These are phyloP conservation scores for Monilinia laxa DNA, from an alignment of 2,329 filamentous ascomycete species.

Conservation along the genomic window DNA sequence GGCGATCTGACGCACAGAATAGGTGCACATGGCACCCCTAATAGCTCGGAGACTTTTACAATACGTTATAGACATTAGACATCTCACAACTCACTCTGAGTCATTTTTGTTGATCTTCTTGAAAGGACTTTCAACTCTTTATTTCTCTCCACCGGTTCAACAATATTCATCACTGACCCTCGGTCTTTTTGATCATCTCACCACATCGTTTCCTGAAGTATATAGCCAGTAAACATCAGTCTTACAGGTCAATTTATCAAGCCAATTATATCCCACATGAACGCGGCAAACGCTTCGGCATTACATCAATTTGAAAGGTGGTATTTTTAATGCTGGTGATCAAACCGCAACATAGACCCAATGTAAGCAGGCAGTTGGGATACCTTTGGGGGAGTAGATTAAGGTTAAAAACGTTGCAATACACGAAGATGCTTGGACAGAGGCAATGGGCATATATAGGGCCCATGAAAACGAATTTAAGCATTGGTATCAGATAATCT, in stretches of 20 bases:
- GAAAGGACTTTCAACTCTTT: neutral
- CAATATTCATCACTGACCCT: constrained; percentile 25
- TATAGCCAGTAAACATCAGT: constrained; percentile 27
- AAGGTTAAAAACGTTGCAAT: neutral
- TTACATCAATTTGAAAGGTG: no score
- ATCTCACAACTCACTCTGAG: neutral
- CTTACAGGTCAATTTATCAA: constrained; percentile 27
- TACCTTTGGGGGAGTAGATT: no score
- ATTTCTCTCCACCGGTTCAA: constrained; percentile 12
- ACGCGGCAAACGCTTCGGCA: neutral
- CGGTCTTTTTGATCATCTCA: constrained; percentile 31
- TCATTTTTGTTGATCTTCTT: neutral
- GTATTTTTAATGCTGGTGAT: no score
- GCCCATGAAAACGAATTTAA: no score
- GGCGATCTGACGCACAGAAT: neutral
- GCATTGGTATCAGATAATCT: neutral
- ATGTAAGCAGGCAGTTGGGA: no score
- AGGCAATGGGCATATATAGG: neutral
- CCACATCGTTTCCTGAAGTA: constrained; percentile 25
- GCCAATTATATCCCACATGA: constrained; percentile 31
- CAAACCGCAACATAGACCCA: no score
- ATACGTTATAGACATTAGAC: neutral
- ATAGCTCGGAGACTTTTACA: neutral
- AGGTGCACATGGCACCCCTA: neutral
- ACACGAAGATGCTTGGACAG: neutral